A percentile compares a stretch with the other conserved stretches of the same genome.
Conservation (phyloP, 1,284 basidiomycete species). For the Ustilago tritici region DNA sequence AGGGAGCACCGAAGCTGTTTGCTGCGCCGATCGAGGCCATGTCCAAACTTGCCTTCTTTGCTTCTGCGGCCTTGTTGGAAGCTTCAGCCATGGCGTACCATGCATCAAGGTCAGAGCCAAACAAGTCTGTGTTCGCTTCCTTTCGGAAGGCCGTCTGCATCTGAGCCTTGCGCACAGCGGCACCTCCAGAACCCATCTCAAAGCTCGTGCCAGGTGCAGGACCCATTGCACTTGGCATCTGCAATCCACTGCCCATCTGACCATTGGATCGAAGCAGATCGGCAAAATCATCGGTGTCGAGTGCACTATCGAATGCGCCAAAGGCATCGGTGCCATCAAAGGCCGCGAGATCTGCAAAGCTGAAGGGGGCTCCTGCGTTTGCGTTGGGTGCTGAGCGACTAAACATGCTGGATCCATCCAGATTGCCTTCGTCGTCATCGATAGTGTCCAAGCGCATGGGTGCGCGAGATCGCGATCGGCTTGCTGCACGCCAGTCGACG, state of each 20-base stretch:
- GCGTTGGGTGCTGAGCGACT: constrained; percentile 55
- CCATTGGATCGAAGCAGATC: constrained; percentile 32
- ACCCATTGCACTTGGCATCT: constrained; percentile 13
- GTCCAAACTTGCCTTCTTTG: constrained; percentile 51
- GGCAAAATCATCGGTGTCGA: constrained; percentile 44
- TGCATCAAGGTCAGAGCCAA: constrained; percentile 49
- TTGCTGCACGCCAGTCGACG: constrained; percentile 96
- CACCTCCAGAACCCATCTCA: constrained; percentile 19
- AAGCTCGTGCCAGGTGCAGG: constrained; percentile 15
- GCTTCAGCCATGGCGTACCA: constrained; percentile 37
- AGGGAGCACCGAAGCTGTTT: constrained; percentile 55
- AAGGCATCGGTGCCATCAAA: constrained; percentile 45
- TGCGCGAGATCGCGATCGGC: constrained; percentile 89
- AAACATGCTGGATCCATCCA: constrained; percentile 34
- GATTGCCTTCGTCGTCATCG: constrained; percentile 42
- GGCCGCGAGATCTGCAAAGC: constrained; percentile 50
- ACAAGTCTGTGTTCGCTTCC: constrained; percentile 62
- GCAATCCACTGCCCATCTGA: constrained; percentile 7
- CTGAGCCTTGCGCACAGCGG: constrained; percentile 41
- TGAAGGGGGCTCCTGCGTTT: constrained; percentile 36
- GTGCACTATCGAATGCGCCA: constrained; percentile 44
- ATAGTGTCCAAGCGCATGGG: constrained; percentile 71
- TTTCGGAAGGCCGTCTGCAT: constrained; percentile 61
- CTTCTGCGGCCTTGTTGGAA: constrained; percentile 20
- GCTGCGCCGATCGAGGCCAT: constrained; percentile 64